These are phyloP conservation scores for Naganishia friedmannii DNA, from an alignment of 768 basidiomycete species.

Conservation along the genomic window DNA sequence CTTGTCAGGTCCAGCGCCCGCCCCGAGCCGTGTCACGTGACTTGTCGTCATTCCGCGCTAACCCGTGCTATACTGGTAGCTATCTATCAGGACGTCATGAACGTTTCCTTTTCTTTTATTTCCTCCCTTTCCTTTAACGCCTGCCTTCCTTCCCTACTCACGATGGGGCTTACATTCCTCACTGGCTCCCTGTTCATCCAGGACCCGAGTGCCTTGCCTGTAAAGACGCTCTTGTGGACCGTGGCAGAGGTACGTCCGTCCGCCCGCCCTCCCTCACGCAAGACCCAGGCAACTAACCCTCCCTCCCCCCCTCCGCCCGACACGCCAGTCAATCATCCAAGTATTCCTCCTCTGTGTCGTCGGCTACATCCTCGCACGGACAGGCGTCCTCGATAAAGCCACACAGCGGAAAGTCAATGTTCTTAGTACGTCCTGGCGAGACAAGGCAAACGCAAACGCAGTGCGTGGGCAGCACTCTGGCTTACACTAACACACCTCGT, in stretches of 20 bases:
- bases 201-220: background rate
- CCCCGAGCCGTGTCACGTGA: too few relatives aligned
- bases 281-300: background rate
- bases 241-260: conserved; percentile 14
- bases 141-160: background rate
- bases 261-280: background rate
- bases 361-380: conserved; percentile 68
- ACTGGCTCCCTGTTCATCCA: background rate
- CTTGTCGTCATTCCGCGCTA: too few relatives aligned
- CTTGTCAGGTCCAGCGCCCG: too few relatives aligned
- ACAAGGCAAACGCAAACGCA: background rate
- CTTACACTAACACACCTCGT: background rate
- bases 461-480: background rate
- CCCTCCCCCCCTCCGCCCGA: conserved; percentile 41
- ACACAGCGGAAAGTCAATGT: conserved; percentile 61
- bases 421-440: conserved; percentile 57
- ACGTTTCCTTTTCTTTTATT: too few relatives aligned
- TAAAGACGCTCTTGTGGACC: conserved; percentile 7
- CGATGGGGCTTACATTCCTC: background rate
- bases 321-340: conserved; percentile 72
- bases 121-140: too few relatives aligned
- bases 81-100: too few relatives aligned
- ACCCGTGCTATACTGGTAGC: too few relatives aligned
- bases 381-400: conserved; percentile 79
- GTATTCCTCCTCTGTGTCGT: conserved; percentile 82